Base-by-base conservation (phyloP, 1,284 basidiomycete genomes). In the Melampsora americana region DNA sequence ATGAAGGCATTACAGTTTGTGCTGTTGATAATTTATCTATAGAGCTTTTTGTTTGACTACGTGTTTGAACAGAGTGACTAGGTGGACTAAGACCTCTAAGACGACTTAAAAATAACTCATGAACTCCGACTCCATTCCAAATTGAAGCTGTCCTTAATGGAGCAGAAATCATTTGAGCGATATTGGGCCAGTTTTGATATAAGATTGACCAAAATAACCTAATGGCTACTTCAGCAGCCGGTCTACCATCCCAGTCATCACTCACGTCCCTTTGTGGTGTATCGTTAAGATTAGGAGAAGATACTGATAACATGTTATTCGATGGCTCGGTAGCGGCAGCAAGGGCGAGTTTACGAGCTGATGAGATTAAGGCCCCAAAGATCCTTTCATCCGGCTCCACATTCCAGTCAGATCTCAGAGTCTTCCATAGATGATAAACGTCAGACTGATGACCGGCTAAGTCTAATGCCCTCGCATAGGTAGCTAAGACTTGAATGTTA, bases 171-270 rank as follows among this genome's bases (percentile, higher is more conserved):
- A 42, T 73, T 39, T 64, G 39, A n/a, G 72, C n/a, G 28, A 74
- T 30, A 35, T 62, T 39, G 7, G 72, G 62, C 72, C 72, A 74
- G 39, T 74, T 74, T 53, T 67, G 48, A 56, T 74, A 74, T 7
- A 74, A 56, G 32, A 74, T 67, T 44, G 65, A 66, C 72, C 72
- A 74, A 39, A 74, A 74, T 42, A 74, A 39, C 6, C 56, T 30
- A 6, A 67, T 74, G 50, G 65, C 65, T 0, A 67, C 14, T n/a
- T 60, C n/a, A 9, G 62, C 72, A 44, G 72, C 48, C 53, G 64
- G 72, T 20, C 66, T 42, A 42, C 65, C 72, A 23, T 74, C 72
- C 72, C 72, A 74, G 59, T 74, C 20, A 35, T 74, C 65, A n/a
- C 60, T 39, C 20, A 23, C 16, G n/a, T 66, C 62, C n/a, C 48